These are phyloP conservation scores for Claviceps fusiformis DNA, from an alignment of 2,329 filamentous ascomycete genomes.

Conservation along the genomic window DNA sequence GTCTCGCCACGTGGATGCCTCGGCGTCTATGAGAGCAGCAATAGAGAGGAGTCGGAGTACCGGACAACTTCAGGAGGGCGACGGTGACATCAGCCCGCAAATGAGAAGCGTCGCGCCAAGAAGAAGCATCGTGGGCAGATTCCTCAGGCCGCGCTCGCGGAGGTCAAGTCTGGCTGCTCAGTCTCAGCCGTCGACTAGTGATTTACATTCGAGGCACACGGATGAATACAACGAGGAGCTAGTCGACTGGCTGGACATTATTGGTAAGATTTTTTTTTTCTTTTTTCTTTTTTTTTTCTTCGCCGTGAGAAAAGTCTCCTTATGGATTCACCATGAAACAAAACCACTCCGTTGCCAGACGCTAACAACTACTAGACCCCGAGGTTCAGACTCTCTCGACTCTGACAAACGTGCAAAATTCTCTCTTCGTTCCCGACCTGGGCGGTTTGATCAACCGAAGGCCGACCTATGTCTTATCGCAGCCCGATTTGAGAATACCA, in stretches of 20 bases:
- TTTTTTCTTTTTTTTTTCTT: neutral
- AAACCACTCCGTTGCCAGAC: no score
- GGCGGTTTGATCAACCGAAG: conserved; percentile 61
- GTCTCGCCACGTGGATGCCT: conserved; percentile 12
- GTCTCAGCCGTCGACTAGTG: neutral
- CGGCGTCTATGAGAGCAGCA: conserved; percentile 12
- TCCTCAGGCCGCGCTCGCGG: conserved; percentile 2
- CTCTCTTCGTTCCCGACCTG: conserved; percentile 73
- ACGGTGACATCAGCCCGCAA: neutral
- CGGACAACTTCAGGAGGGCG: neutral
- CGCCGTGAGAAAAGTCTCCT: no score
- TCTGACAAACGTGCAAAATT: conserved; percentile 81
- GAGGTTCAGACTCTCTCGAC: conserved; percentile 74
- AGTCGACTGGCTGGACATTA: conserved; percentile 27
- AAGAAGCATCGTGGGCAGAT: conserved; percentile 3
- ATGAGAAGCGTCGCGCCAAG: conserved; percentile 1
- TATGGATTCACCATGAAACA: no score
- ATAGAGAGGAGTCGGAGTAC: conserved; percentile 1
- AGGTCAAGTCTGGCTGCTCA: neutral
- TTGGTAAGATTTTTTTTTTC: conserved; percentile 16
- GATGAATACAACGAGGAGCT: conserved; percentile 26
- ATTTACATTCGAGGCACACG: conserved; percentile 9
- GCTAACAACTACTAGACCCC: conserved; percentile 42
- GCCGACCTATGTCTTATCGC: conserved; percentile 63
- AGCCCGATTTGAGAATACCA: conserved; percentile 10